Conservation (phyloP, 2,329 filamentous ascomycete genomes). For the Exophiala viscosa region DNA sequence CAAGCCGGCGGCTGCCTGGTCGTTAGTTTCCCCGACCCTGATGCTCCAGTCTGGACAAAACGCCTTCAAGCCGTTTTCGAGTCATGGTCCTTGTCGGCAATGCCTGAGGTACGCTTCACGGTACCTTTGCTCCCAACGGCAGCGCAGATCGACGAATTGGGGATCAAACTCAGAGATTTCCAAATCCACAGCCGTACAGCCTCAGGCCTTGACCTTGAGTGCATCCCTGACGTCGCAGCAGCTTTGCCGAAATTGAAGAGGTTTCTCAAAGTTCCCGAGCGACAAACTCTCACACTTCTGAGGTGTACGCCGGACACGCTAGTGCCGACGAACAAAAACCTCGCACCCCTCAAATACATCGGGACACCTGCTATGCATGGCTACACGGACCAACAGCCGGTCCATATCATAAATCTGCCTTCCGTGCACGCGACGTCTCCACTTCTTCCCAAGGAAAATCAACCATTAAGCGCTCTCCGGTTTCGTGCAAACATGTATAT, state of each 20-base stretch:
- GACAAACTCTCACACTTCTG: slow-evolving; percentile 17
- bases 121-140: slow-evolving; percentile 15
- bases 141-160: slow-evolving; percentile 2
- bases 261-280: slow-evolving; percentile 19
- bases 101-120: slow-evolving; percentile 12
- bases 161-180: slow-evolving; percentile 12
- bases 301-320: slow-evolving; percentile 26
- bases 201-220: slow-evolving; percentile 17
- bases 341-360: slow-evolving; percentile 26
- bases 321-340: slow-evolving; percentile 23
- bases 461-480: slow-evolving; percentile 25
- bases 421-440: slow-evolving; percentile 26
- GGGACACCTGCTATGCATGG: slow-evolving; percentile 26
- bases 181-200: slow-evolving; percentile 18
- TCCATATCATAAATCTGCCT: slow-evolving; percentile 27
- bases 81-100: slow-evolving; percentile 16
- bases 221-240: slow-evolving; percentile 13
- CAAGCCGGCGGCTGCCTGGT: slow-evolving; percentile 24
- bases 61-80: slow-evolving; percentile 15
- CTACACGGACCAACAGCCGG: slow-evolving; percentile 29
- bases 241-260: slow-evolving; percentile 22
- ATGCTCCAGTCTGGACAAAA: slow-evolving; percentile 5
- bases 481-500: slow-evolving; percentile 29
- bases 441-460: slow-evolving; percentile 26
- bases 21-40: slow-evolving; percentile 19